These are phyloP conservation scores for Phytophthora sojae DNA, from an alignment of 352 stramenopile species.

Conservation along the genomic window DNA sequence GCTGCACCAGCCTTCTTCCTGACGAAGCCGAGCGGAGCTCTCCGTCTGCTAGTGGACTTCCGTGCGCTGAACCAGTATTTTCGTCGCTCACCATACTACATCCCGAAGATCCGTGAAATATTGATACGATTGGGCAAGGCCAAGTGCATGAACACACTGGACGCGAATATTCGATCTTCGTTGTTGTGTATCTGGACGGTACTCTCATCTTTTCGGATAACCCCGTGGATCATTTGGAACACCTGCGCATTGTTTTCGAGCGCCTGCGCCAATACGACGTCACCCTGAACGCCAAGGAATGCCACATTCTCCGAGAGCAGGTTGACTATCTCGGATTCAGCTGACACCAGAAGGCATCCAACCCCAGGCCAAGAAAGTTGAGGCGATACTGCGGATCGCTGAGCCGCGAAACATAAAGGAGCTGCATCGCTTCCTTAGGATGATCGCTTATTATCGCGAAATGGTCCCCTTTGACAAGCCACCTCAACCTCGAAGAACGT, in stretches of 20 bases:
- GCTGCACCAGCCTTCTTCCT: background rate
- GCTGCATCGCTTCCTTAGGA: background rate
- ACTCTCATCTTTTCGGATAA: too few species aligned
- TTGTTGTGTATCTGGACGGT: too few species aligned
- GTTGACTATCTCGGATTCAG: slow-evolving; percentile 2
- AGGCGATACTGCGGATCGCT: too few species aligned
- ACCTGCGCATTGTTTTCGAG: background rate
- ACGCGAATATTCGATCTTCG: background rate
- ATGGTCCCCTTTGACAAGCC: background rate
- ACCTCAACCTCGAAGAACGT: background rate
- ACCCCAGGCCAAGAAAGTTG: too few species aligned
- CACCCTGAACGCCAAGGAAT: slow-evolving; percentile 22
- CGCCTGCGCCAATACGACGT: background rate
- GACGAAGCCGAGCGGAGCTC: background rate
- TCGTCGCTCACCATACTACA: background rate
- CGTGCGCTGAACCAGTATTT: background rate
- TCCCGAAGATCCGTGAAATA: background rate
- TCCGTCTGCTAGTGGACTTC: background rate
- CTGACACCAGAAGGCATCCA: background rate
- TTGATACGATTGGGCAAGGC: background rate
- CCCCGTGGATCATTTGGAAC: too few species aligned
- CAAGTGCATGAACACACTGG: background rate
- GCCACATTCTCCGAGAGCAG: background rate
- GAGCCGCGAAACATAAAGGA: background rate
- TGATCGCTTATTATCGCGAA: background rate